Percentiles rank a stretch among this genome's conserved stretches.
These are phyloP conservation scores for Fusarium chaquense DNA, from an alignment of 2,329 filamentous ascomycete genomes.

Conservation along the genomic window DNA sequence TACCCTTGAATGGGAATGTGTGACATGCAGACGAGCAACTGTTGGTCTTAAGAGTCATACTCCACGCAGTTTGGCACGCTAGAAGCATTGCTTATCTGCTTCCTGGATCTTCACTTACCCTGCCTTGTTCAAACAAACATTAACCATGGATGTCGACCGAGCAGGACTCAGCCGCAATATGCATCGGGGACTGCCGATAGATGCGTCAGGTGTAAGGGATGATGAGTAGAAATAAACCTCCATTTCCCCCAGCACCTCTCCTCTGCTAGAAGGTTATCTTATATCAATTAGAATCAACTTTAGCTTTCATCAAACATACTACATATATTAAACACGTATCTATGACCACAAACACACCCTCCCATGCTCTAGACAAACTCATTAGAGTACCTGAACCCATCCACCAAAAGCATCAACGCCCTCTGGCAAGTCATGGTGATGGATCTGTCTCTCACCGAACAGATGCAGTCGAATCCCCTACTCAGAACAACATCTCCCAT, in stretches of 20 bases:
- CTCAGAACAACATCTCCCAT: conserved; percentile 5
- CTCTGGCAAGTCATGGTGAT: conserved; percentile 49
- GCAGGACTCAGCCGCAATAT: conserved; percentile 42
- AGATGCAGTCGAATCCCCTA: conserved; percentile 40
- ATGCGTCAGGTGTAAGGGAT: conserved; percentile 18
- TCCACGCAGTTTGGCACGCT: conserved; percentile 32
- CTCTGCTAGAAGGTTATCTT: neutral
- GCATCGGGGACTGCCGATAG: conserved; percentile 42
- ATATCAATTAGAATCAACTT: conserved; percentile 14
- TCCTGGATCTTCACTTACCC: conserved; percentile 26
- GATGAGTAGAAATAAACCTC: conserved; percentile 38
- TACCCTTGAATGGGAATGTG: conserved; percentile 9
- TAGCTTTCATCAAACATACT: conserved; percentile 15
- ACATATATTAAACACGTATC: conserved; percentile 26
- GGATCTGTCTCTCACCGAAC: conserved; percentile 35
- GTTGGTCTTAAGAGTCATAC: conserved; percentile 15
- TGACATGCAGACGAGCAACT: conserved; percentile 3
- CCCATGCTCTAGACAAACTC: conserved; percentile 51
- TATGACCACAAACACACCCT: conserved; percentile 38
- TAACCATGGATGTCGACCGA: conserved; percentile 41
- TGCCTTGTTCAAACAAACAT: conserved; percentile 7
- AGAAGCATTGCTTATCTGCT: conserved; percentile 36
- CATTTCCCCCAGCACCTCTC: conserved; percentile 3
- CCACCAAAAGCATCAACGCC: conserved; percentile 53
- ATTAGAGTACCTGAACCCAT: conserved; percentile 51